Percentiles rank a stretch among this genome's conserved stretches.
phyloP scores from a whole-genome alignment of 106 monocot genomes.

The Platanthera guangdongensis region DNA sequence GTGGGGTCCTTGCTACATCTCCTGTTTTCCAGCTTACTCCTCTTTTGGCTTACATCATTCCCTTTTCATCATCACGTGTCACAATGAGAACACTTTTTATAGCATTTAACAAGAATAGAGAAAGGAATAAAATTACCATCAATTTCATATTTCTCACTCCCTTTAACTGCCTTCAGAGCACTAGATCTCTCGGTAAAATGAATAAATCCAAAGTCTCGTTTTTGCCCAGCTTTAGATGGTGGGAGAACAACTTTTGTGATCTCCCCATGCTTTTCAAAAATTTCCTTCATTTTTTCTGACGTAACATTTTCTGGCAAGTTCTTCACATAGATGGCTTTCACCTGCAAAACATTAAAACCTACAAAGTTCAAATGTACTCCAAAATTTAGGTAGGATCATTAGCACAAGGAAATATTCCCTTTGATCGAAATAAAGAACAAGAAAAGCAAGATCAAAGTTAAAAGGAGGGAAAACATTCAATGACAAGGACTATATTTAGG shows the following conservation, averaged over 20 bases:
- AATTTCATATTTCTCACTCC: constrained; percentile 82
- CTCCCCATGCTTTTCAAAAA: constrained; percentile 88
- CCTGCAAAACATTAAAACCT: constrained; percentile 30
- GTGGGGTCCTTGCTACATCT: no score
- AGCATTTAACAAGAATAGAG: background rate
- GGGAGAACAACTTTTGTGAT: constrained; percentile 89
- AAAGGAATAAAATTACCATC: constrained; percentile 53
- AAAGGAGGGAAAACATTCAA: background rate
- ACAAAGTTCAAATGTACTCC: background rate
- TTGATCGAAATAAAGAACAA: background rate
- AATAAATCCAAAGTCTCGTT: constrained; percentile 92
- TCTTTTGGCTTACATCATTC: no score
- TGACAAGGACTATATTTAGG: background rate
- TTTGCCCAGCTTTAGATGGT: constrained; percentile 70
- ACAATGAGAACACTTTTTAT: background rate
- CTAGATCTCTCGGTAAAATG: constrained; percentile 98
- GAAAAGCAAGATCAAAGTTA: background rate
- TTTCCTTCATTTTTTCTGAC: constrained; percentile 69
- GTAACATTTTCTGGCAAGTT: constrained; percentile 81
- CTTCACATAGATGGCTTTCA: constrained; percentile 87
- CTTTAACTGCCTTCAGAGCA: constrained; percentile 89
- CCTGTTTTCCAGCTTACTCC: no score
- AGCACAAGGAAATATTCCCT: background rate
- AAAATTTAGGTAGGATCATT: background rate
- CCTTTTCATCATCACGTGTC: background rate